Evolutionary conservation across 106 monocot genomes (phyloP).

Genomic region (Platanthera guangdongensis): DNA sequence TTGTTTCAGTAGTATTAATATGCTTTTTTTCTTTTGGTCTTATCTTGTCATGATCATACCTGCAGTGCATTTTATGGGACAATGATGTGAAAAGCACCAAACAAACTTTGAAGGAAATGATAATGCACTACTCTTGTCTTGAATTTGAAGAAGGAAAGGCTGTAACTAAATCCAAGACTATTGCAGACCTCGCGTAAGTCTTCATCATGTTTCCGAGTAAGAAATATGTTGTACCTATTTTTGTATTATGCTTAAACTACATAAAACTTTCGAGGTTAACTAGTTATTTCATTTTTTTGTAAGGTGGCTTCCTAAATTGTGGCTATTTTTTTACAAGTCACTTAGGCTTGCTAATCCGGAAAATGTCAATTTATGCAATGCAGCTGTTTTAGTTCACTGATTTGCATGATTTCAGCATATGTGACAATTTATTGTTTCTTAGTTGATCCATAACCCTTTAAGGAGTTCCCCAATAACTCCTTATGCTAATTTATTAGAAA

Average conservation of each 20-base stretch:
- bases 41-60: not conserved
- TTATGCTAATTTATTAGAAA: not conserved
- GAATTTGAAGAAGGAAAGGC: constrained; percentile 86
- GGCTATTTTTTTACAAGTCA: not conserved
- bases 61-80: constrained; percentile 93
- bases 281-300: not conserved
- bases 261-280: not conserved
- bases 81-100: constrained; percentile 96
- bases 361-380: not conserved
- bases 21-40: not conserved
- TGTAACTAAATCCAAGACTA: constrained; percentile 59
- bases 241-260: not conserved
- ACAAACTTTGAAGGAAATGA: constrained; percentile 94
- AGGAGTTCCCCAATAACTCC: not conserved
- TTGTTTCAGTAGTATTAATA: not conserved
- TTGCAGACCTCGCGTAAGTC: constrained; percentile 72
- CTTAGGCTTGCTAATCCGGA: no score
- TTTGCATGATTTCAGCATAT: not conserved
- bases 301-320: not conserved
- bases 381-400: not conserved
- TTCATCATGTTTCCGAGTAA: not conserved
- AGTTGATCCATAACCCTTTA: not conserved
- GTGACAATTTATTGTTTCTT: not conserved
- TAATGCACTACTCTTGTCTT: constrained; percentile 90
- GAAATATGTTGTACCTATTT: not conserved